phyloP scores from a whole-genome alignment of 345 rosid genomes.

The Eucalyptus marginata region DNA sequence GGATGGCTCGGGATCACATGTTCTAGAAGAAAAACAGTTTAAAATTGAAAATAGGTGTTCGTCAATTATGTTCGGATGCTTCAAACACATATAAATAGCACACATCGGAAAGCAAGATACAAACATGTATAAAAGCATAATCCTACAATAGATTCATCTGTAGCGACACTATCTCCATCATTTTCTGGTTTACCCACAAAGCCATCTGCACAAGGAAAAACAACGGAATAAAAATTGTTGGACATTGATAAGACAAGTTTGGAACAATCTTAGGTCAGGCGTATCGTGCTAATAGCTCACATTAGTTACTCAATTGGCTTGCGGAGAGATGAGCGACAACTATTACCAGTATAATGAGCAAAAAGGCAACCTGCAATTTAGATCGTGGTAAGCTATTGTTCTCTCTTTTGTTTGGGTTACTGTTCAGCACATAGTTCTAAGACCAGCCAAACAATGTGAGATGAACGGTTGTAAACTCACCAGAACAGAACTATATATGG shows the following conservation, averaged over 20 bases:
- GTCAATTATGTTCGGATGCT: neutral
- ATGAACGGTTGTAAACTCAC: constrained; percentile 1
- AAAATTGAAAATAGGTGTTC: neutral
- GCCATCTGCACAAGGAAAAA: neutral
- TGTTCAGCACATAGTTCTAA: neutral
- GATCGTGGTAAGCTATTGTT: neutral
- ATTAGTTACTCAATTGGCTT: neutral
- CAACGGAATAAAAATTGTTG: neutral
- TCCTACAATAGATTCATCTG: neutral
- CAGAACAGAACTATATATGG: constrained; percentile 3
- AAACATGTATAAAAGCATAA: neutral
- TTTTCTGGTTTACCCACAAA: neutral
- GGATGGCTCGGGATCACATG: too few relatives aligned
- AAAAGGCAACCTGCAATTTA: neutral
- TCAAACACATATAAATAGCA: neutral
- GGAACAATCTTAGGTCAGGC: neutral
- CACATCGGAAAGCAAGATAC: neutral
- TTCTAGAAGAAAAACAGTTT: too few relatives aligned
- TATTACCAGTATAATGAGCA: neutral
- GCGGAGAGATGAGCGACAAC: neutral
- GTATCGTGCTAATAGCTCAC: neutral
- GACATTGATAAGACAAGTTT: neutral
- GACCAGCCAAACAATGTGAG: neutral
- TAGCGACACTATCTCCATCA: neutral
- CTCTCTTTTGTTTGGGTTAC: neutral